phyloP scores from a whole-genome alignment of 495 filamentous ascomycete species.

The Hypoxylon lenormandii region DNA sequence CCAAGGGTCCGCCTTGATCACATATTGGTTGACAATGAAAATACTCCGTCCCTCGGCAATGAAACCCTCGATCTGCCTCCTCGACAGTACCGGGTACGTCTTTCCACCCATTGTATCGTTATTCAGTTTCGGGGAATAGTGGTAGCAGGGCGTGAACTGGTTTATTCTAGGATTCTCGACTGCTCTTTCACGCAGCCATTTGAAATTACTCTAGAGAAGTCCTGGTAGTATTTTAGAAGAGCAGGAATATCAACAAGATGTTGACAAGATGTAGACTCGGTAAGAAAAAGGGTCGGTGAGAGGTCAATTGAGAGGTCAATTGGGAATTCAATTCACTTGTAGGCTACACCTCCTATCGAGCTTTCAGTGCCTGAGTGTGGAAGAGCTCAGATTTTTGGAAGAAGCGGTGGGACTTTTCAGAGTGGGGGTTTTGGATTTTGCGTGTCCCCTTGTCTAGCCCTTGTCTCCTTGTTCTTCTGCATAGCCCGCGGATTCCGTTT shows the following conservation, averaged over 20 bases:
- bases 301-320: background rate
- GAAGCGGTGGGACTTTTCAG: constrained; percentile 22
- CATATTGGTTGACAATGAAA: constrained; percentile 81
- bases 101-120: constrained; percentile 51
- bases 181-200: constrained; percentile 15
- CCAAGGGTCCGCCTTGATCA: constrained; percentile 89
- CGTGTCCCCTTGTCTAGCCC: no score
- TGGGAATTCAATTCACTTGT: constrained; percentile 23
- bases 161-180: background rate
- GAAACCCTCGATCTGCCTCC: constrained; percentile 83
- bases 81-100: constrained; percentile 65
- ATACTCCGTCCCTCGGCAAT: constrained; percentile 88
- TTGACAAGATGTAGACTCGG: no score
- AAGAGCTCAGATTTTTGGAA: constrained; percentile 12
- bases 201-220: background rate
- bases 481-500: constrained; percentile 18
- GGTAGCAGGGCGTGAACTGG: background rate
- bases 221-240: no score
- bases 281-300: background rate
- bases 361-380: no score
- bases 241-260: no score
- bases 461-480: no score
- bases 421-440: constrained; percentile 9
- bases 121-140: background rate
- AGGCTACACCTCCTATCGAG: constrained; percentile 8